Evolutionary conservation across 352 stramenopile species (phyloP), one percentile per base, ranked within the genome.

Genomic region (Peronospora destructor): DNA sequence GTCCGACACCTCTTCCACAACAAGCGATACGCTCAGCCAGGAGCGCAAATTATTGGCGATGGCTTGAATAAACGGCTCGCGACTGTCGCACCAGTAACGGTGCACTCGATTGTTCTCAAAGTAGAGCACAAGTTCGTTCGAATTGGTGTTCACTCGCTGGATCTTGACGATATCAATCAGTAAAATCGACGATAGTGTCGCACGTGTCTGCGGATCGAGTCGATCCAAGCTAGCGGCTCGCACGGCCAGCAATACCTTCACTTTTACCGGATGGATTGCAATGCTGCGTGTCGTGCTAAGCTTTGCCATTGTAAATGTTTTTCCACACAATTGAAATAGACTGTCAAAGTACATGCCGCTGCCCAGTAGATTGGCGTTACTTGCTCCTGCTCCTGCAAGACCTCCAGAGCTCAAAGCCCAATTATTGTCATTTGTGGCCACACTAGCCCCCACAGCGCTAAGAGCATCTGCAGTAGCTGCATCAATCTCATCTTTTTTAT

Each of bases 121-220:
- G 64, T 91, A 94, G 0, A 94, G 42, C 25, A 94, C 45, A 12
- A 94, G 39, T 34, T 90, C 79, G n/a, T 74, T 89, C 8, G 81
- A 88, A 45, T 94, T 91, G 19, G 71, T 87, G 38, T 68, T 88
- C 23, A 94, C 73, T 11, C 81, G 79, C 45, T 94, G 84, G 40
- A 94, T 85, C 62, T 94, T 94, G 56, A 94, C 75, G 51, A 94
- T 90, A 53, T 91, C 79, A 53, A 90, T 91, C 5, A 94, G 49
- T 48, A 91, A 54, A 48, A 90, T 87, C 3, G 84, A 94, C 26
- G 80, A 91, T 29, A 91, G 48, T 14, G 81, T 89, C 7, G 68
- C 64, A 25, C 74, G 74, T 9, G 64, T 84, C 23, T 91, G 61
- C 7, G 57, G 53, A 36, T 94, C 74, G 29, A 94, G 51, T 14